Evolutionary conservation across 2,329 filamentous ascomycete genomes (phyloP), one percentile per base, ranked within the genome.

Genomic region (Phyllosticta citrichinensis): DNA sequence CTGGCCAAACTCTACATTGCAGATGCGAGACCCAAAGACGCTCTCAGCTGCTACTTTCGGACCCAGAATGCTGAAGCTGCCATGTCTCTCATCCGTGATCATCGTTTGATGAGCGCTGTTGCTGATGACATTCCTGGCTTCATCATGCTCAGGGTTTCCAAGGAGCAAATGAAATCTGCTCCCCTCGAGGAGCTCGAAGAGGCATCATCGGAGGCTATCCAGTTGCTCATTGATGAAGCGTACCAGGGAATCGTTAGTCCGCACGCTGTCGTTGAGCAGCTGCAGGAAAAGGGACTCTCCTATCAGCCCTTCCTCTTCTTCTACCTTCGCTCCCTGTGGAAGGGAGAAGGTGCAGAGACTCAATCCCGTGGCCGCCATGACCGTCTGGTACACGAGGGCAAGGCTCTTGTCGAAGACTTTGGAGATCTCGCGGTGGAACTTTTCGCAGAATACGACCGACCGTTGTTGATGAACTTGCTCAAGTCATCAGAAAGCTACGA

Each of bases 1-100:
- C 79, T 99, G 40, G 93, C 91, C 0, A 91, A 87, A 69, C 79
- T 99, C 17, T 90, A 93, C 69, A 84, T 97, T 61, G 88, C 89
- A 9, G 88, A 87, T 65, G 89, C 90, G 0, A 86, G 89, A 61
- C 86, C 89, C 65, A 83, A 88, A 60, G 91, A 97, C 69, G 93
- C 95, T 1, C 77, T 99, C 53, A 87, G 84, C 68, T 94, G 88
- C 73, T 96, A 95, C 70, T 95, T 99, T 69, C 86, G 84, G 64
- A 82, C 97, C 3, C 91, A 97, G 70, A 91, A 99, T 74, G 92
- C 91, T 0, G 91, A 97, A 70, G 87, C 88, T 10, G 89, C 90
- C 0, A 93, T 99, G 82, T 79, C 82, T 12, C 76, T 99, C 62
- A 95, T 99, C 67, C 84, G 86, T 63, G 89, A 96, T 50, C 88